phyloP scores from a whole-genome alignment of 2,329 filamentous ascomycete species.

The Botryotinia convoluta region DNA sequence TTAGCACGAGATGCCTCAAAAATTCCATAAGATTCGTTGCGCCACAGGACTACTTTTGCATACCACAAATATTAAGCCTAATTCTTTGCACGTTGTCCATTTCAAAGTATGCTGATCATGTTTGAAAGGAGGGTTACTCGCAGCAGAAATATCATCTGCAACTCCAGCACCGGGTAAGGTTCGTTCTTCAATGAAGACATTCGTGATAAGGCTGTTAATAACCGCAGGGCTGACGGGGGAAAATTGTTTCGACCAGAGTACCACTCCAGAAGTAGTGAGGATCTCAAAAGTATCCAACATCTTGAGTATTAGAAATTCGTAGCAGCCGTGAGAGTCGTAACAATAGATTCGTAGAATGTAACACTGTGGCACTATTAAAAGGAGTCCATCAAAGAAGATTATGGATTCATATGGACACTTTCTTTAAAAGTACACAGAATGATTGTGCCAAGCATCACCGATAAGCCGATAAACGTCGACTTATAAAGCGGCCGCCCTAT shows the following conservation, averaged over 20 bases:
- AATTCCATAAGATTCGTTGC: not conserved
- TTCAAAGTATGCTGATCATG: constrained; percentile 93
- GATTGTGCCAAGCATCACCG: constrained; percentile 11
- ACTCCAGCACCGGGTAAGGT: constrained; percentile 56
- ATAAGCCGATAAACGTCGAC: constrained; percentile 17
- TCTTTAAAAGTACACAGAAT: not conserved
- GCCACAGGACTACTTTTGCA: not conserved
- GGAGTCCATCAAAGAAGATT: constrained; percentile 13
- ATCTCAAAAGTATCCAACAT: constrained; percentile 99
- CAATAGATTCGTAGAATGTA: not conserved
- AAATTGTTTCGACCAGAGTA: constrained; percentile 91
- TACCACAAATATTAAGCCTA: constrained; percentile 94
- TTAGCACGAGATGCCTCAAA: constrained; percentile 3
- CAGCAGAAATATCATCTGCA: constrained; percentile 58
- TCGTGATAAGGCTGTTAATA: constrained; percentile 91
- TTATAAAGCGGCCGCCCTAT: constrained; percentile 10
- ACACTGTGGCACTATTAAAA: not conserved
- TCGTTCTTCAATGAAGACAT: constrained; percentile 97
- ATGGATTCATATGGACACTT: constrained; percentile 11
- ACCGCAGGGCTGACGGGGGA: constrained; percentile 75
- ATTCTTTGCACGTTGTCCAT: constrained; percentile 89
- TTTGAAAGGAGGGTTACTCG: constrained; percentile 72
- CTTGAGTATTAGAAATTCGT: constrained; percentile 14
- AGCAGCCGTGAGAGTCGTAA: not conserved
- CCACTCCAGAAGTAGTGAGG: constrained; percentile 90